Evolutionary conservation across 2,329 filamentous ascomycete genomes (phyloP).

Genomic region (Aspergillus texensis): DNA sequence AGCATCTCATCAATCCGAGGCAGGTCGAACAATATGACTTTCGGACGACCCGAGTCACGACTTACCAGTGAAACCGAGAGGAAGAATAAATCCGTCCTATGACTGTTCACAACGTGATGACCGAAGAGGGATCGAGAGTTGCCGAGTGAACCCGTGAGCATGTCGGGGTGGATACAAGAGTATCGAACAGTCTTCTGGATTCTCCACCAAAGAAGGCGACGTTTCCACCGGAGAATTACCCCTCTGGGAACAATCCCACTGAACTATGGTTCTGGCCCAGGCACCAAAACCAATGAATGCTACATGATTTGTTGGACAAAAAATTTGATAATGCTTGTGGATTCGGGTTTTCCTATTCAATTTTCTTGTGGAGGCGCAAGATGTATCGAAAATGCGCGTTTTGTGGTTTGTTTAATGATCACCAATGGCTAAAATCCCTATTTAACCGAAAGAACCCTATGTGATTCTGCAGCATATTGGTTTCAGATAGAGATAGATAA

Average conservation of each 20-base stretch:
- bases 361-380: background rate
- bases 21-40: background rate
- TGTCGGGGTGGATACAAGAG: background rate
- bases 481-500: background rate
- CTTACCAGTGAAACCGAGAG: background rate
- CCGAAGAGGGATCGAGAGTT: background rate
- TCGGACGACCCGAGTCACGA: background rate
- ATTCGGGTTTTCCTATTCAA: background rate
- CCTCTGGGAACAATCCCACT: conserved; percentile 12
- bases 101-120: background rate
- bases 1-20: background rate
- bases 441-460: background rate
- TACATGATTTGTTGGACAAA: background rate
- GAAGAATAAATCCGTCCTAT: background rate
- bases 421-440: background rate
- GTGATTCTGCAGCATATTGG: background rate
- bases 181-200: conserved; percentile 9
- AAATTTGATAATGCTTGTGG: background rate
- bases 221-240: conserved; percentile 32
- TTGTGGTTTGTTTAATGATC: background rate
- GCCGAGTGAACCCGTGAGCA: background rate
- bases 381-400: background rate
- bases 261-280: background rate
- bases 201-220: conserved; percentile 26
- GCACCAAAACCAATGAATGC: background rate